Conservation (phyloP, 2,329 filamentous ascomycete genomes). For the Cordyceps cicadae region DNA sequence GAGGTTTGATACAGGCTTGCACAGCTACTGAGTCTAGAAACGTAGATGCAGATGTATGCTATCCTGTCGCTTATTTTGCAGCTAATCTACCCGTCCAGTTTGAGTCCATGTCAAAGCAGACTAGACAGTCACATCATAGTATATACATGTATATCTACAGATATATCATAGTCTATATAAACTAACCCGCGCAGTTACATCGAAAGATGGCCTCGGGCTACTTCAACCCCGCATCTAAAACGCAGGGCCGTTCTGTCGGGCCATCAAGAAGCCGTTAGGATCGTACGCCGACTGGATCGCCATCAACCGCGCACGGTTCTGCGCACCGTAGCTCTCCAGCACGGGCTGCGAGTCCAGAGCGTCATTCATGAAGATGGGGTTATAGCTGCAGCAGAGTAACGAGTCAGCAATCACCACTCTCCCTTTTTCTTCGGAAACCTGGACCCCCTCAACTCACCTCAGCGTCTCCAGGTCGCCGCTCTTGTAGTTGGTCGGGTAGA, state of each 20-base stretch:
- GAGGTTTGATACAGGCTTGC: neutral
- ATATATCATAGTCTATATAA: neutral
- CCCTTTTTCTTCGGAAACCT: no score
- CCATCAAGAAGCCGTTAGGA: conserved; percentile 11
- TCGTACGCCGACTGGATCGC: conserved; percentile 14
- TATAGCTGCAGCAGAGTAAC: conserved; percentile 12
- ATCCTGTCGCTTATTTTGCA: neutral
- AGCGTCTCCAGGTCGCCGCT: conserved; percentile 14
- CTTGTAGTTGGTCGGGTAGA: conserved; percentile 17
- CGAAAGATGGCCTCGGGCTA: no score
- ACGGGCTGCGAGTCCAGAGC: conserved; percentile 14
- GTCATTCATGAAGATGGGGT: conserved; percentile 20
- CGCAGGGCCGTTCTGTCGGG: conserved; percentile 3
- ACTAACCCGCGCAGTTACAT: neutral
- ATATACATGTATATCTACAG: neutral
- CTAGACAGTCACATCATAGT: neutral
- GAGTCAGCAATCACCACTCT: neutral
- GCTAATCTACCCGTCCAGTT: neutral
- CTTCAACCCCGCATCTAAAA: neutral
- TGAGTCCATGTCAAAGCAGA: neutral
- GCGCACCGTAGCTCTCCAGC: conserved; percentile 16
- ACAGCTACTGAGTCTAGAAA: neutral
- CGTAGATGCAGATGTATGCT: neutral
- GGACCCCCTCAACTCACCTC: no score
- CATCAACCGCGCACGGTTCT: conserved; percentile 13